phyloP scores from a whole-genome alignment of 2,329 filamentous ascomycete species.

The Hirsutella rhossiliensis region DNA sequence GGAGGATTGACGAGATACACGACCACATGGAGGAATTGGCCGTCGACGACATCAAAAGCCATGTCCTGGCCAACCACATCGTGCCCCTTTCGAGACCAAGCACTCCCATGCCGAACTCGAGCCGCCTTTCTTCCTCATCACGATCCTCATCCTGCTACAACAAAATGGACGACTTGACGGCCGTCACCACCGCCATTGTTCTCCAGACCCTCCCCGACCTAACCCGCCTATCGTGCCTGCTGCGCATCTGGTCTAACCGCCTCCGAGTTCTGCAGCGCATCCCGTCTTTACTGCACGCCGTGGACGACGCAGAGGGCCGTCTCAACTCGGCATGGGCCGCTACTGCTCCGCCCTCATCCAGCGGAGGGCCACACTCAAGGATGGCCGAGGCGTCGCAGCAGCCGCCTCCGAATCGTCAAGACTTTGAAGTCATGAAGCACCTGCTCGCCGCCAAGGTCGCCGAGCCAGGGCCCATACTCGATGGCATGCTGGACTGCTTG shows the following conservation, averaged over 20 bases:
- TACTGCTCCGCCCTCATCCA: conserved; percentile 25
- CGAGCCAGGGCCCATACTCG: conserved; percentile 59
- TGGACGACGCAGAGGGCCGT: conserved; percentile 55
- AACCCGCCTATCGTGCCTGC: conserved; percentile 57
- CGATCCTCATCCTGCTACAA: conserved; percentile 43
- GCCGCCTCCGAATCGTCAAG: conserved; percentile 25
- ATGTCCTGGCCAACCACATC: conserved; percentile 73
- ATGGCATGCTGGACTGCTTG: conserved; percentile 75
- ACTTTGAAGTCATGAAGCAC: conserved; percentile 45
- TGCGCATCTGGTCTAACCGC: conserved; percentile 68
- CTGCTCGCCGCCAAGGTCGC: conserved; percentile 59
- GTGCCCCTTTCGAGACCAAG: conserved; percentile 33
- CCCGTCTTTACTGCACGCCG: conserved; percentile 52
- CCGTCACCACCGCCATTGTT: conserved; percentile 81
- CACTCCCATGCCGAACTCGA: conserved; percentile 21
- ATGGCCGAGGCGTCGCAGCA: conserved; percentile 1
- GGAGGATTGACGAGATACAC: conserved; percentile 61
- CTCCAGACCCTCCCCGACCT: conserved; percentile 78
- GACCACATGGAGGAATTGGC: conserved; percentile 57
- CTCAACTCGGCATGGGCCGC: conserved; percentile 56
- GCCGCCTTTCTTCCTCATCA: conserved; percentile 27
- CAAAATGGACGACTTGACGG: conserved; percentile 78
- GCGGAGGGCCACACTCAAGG: not conserved
- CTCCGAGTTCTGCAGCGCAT: conserved; percentile 63
- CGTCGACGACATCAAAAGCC: conserved; percentile 79